Evolutionary conservation across 257 asterid species (phyloP).

Genomic region (Lycium barbarum): DNA sequence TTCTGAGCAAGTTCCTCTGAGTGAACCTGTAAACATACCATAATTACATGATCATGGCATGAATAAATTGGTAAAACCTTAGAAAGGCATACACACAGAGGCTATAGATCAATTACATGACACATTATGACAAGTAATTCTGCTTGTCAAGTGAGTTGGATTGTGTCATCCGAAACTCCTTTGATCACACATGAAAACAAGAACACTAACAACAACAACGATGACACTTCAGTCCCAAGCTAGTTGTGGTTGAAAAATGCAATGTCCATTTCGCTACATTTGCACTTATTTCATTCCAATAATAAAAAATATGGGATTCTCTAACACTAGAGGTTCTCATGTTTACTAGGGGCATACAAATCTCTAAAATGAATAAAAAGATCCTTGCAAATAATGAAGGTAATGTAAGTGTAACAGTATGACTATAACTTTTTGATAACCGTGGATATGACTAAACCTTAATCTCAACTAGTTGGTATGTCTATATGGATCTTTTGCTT

Average conservation of each 20-base stretch:
- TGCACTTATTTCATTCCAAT: neutral
- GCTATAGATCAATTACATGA: neutral
- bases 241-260: neutral
- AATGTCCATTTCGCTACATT: conserved; percentile 4
- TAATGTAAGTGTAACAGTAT: neutral
- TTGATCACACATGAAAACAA: conserved; percentile 2
- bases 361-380: neutral
- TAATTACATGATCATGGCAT: neutral
- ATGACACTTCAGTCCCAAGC: neutral
- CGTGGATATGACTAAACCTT: neutral
- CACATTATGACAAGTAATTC: neutral
- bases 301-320: neutral
- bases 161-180: conserved; percentile 13
- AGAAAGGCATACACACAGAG: too few relatives aligned
- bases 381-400: neutral
- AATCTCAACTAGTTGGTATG: neutral
- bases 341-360: neutral
- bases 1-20: conserved; percentile 71
- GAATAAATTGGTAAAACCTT: too few relatives aligned
- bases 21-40: conserved; percentile 64
- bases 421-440: too few relatives aligned
- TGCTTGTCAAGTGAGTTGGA: neutral
- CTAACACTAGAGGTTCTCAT: neutral
- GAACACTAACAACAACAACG: neutral
- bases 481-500: neutral